Base-by-base conservation (phyloP, 2,329 filamentous ascomycete species). In the Aspergillus fischeri region DNA sequence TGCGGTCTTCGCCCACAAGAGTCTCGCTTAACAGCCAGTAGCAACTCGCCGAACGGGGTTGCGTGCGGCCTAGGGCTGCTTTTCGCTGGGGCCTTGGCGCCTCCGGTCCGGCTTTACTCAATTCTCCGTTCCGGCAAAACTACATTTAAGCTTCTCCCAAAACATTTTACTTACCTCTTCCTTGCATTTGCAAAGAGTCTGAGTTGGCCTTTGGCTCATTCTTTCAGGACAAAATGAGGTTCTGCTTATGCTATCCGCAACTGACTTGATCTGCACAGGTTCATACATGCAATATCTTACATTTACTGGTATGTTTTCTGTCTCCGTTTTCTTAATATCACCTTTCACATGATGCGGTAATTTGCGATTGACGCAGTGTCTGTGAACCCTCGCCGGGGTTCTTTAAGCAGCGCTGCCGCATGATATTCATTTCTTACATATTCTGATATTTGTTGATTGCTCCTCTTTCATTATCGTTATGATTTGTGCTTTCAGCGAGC, bases 381-480 rank as follows among this genome's bases (percentile, higher is more conserved):
- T 86, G 86, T 92, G 91, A 91, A 83, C 89, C 86, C 91, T 88
- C 89, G 92, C 92, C 92, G 85, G 92, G 86, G 90, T 83, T 81
- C 73, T 87, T 5, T 83, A 88, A 87, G 92, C 87, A 88, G 82
- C 79, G 73, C 78, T 80, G 83, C 79, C 84, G 76, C 81, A 69
- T 96, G 92, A 96, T 89, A 95, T 90, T 92, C 78, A 65, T 86
- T 85, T 93, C 92, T 96, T 96, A 96, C 92, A 96, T 96, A 96
- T 96, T 91, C 92, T 96, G 92, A 96, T 75, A 67, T 71, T 65
- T 25, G 21, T 56, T 59, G 49, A 48, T 52, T 21, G n/a, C 21
- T 56, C 42, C 17, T 57, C 20, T 55, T 24, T 51, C 53, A 8
- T 45, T 50, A 14, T 54, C 41, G n/a, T 47, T 28, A 10, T 24